Conservation (phyloP, 345 rosid genomes). For the Ailanthus altissimus region DNA sequence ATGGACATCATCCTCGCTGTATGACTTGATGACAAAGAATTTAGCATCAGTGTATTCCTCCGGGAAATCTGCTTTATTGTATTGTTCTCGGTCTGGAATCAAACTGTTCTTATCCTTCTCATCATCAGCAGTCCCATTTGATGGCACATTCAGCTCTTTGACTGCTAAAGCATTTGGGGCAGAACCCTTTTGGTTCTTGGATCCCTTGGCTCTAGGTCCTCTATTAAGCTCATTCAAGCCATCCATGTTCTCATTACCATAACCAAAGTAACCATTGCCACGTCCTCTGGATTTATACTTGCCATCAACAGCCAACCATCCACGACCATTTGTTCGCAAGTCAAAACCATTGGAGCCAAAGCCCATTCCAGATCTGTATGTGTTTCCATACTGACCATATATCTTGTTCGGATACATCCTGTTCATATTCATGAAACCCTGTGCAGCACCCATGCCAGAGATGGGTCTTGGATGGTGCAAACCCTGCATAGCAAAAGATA, state of each 20-base stretch:
- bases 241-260: constrained; percentile 60
- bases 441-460: constrained; percentile 56
- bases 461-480: constrained; percentile 55
- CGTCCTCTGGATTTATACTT: constrained; percentile 70
- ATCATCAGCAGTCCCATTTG: constrained; percentile 38
- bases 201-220: constrained; percentile 84
- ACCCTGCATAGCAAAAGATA: constrained; percentile 40
- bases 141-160: constrained; percentile 50
- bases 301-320: constrained; percentile 62
- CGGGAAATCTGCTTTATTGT: constrained; percentile 69
- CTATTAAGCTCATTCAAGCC: constrained; percentile 87
- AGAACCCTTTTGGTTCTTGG: constrained; percentile 59
- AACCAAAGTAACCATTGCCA: constrained; percentile 66
- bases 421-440: constrained; percentile 59
- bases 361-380: constrained; percentile 63
- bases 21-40: constrained; percentile 86
- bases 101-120: constrained; percentile 39
- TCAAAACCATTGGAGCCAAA: constrained; percentile 75
- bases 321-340: constrained; percentile 57
- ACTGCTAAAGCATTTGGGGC: constrained; percentile 41
- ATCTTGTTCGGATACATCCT: constrained; percentile 70
- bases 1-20: constrained; percentile 98
- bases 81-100: constrained; percentile 60
- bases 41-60: constrained; percentile 68
- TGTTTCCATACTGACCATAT: constrained; percentile 65